Evolutionary conservation across 306 rosid genomes (phyloP), one percentile per base, ranked within the genome.

Genomic region (Casuarina cunninghamiana): DNA sequence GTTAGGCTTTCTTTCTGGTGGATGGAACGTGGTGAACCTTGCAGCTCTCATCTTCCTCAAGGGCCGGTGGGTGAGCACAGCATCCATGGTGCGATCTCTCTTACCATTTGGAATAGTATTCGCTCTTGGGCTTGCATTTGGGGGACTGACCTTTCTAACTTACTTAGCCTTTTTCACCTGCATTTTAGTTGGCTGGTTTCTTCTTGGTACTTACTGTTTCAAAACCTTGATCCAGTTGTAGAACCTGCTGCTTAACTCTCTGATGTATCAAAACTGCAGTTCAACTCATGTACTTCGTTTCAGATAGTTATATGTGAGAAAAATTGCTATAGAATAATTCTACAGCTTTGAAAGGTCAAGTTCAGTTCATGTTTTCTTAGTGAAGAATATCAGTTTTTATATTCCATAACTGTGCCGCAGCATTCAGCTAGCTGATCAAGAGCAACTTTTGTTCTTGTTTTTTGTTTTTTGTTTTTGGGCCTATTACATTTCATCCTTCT

Each of bases 1-100:
- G 87, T 76, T 93, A 84, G 85, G 84, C 38, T 91, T 87, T 84
- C 71, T 70, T n/a, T 84, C 90, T 48, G 87, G 93, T 19, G 90
- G 96, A 74, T 95, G 99, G 99, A 95, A 95, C 74, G 97, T 93
- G 83, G 99, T 96, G 81, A 96, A 87, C 93, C 97, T 96, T 68
- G 98, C 98, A 4, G 81, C 88, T 87, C 87, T 88, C 77, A 82
- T 96, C 75, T 87, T 91, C 71, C 80, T 93, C 72, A 90, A 86
- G 86, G 97, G 98, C 15, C 83, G 86, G n/a, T 91, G 98, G 99
- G 98, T 96, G 71, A 85, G 90, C 89, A 84, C 17, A 78, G 82
- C 83, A 55, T 79, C 94, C 65, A 70, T 89, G 79, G 83, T 90
- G 82, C 78, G 87, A 10, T 82, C 99, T 16, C 49, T 88, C 74